Percentiles rank a stretch among this genome's conserved stretches.
phyloP scores from a whole-genome alignment of 805 yeast genomes.

The Wickerhamiella domercqiae region DNA sequence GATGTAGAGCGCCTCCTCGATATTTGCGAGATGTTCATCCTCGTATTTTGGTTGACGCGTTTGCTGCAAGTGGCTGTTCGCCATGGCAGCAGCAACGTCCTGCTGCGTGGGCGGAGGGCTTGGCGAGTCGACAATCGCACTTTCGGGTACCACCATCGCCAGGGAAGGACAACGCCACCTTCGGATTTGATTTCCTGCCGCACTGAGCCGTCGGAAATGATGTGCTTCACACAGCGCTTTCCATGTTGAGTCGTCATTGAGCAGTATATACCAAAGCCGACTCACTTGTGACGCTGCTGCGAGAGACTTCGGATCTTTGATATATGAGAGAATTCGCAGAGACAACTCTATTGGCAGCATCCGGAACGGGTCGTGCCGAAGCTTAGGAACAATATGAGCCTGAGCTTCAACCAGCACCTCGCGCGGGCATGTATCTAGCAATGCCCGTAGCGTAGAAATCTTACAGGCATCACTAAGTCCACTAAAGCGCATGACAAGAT shows the following conservation, averaged over 20 bases:
- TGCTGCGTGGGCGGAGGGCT: background rate
- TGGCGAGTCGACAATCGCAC: background rate
- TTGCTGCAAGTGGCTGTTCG: background rate
- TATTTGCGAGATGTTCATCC: constrained; percentile 4
- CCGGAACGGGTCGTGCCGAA: constrained; percentile 29
- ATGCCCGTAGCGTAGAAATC: constrained; percentile 13
- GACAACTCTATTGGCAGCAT: constrained; percentile 67
- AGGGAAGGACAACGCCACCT: constrained; percentile 12
- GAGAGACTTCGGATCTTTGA: constrained; percentile 68
- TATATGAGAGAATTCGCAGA: constrained; percentile 63
- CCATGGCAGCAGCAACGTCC: background rate
- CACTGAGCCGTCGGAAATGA: constrained; percentile 25
- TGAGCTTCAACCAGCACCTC: constrained; percentile 19
- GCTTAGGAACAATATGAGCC: constrained; percentile 24
- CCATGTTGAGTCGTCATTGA: constrained; percentile 31
- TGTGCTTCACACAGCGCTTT: constrained; percentile 25
- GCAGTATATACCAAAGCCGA: constrained; percentile 47
- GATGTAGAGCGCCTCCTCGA: constrained; percentile 22
- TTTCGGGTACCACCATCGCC: background rate
- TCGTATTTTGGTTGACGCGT: background rate
- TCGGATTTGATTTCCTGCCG: constrained; percentile 21
- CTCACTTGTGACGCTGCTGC: constrained; percentile 91
- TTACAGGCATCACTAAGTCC: constrained; percentile 13
- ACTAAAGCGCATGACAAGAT: constrained; percentile 11
- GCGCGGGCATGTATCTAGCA: constrained; percentile 17